Evolutionary conservation across 768 basidiomycete species (phyloP), one percentile per base, ranked within the genome.

Genomic region (Neoboletus magnificus): DNA sequence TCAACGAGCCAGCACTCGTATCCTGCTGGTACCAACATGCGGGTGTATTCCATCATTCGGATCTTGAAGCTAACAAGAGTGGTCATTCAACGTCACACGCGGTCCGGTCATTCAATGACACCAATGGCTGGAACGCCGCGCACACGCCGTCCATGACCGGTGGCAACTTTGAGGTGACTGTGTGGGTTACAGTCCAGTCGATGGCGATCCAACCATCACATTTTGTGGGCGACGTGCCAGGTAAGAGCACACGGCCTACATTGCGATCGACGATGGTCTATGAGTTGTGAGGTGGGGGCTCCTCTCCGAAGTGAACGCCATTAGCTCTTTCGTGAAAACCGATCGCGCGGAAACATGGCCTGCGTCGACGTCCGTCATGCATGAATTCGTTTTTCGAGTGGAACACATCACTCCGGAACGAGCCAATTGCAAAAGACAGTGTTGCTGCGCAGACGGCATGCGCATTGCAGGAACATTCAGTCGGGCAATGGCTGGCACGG

Each of bases 151-250:
- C 20, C 54, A 50, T 36, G 45, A 42, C 11, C 22, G 43, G 57
- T 64, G 59, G 64, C 59, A 58, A 54, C 57, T 57, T 35, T 35
- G 36, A 49, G 53, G 47, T 20, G 42, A 58, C 54, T 59, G 33
- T 56, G 50, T 57, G 48, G 47, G 23, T 36, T 42, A 42, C 52
- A 39, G 37, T 20, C 32, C 10, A 30, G 30, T 52, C 30, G 13
- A 54, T 36, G 27, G 46, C 49, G 52, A 55, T 58, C 51, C 41
- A 47, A n/a, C 23, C 47, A 55, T 52, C 55, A 54, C 43, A 49
- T 46, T 32, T 30, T 42, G 27, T 39, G 27, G 59, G 20, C 43
- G 41, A 27, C 29, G 39, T 37, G 43, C 54, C 20, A 45, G 39
- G 50, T 45, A 51, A 45, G 50, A 9, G 3, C 22, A 55, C 67